phyloP scores from a whole-genome alignment of 495 filamentous ascomycete species.

The Daldinia vernicosa region DNA sequence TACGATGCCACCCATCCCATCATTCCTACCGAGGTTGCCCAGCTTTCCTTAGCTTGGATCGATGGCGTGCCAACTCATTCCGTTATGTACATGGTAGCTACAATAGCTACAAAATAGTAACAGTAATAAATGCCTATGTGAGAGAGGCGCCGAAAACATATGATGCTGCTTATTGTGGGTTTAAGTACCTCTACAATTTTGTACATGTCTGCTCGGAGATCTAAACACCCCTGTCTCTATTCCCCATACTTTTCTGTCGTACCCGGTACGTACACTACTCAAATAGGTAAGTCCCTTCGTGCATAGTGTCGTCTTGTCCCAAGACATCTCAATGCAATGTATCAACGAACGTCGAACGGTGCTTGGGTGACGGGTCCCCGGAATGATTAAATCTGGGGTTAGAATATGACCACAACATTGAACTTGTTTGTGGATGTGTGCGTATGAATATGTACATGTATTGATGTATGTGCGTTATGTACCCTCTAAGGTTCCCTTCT shows the following conservation, averaged over 20 bases:
- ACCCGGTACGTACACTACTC: slow-evolving; percentile 29
- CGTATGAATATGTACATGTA: background rate
- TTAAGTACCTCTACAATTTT: background rate
- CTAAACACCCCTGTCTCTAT: slow-evolving; percentile 17
- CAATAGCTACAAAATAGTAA: too few species aligned
- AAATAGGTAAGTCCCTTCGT: slow-evolving; percentile 30
- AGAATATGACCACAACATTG: slow-evolving; percentile 26
- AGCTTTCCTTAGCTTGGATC: slow-evolving; percentile 6
- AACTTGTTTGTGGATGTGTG: slow-evolving; percentile 28
- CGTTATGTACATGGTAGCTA: slow-evolving; percentile 2
- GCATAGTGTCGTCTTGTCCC: background rate
- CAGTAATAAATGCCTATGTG: slow-evolving; percentile 22
- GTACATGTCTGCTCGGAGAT: slow-evolving; percentile 10
- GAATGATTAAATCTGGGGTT: slow-evolving; percentile 43
- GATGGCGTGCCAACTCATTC: slow-evolving; percentile 27
- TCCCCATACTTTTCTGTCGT: slow-evolving; percentile 40
- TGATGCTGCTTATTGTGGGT: background rate
- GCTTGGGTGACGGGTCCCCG: slow-evolving; percentile 39
- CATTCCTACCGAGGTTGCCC: slow-evolving; percentile 27
- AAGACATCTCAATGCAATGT: slow-evolving; percentile 28
- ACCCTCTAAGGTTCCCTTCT: background rate
- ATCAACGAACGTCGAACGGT: slow-evolving; percentile 22
- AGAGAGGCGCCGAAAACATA: slow-evolving; percentile 8
- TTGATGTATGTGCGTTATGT: background rate
- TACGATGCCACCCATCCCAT: slow-evolving; percentile 5